Evolutionary conservation across 441 rosid species (phyloP).

Genomic region (Mallotus repandus): DNA sequence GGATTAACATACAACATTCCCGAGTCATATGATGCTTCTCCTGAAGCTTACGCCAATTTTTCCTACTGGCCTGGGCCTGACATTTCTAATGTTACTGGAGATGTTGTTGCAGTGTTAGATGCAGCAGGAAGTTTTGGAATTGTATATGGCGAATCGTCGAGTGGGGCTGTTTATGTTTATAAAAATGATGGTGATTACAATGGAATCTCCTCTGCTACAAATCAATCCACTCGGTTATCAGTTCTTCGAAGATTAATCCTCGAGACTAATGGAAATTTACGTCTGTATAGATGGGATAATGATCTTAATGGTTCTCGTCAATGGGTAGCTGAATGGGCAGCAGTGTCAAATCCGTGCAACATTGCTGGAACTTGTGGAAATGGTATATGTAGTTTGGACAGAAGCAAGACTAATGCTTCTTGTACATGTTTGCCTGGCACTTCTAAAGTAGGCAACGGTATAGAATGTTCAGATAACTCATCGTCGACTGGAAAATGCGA

Average conservation of each 20-base stretch:
- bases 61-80: conserved; percentile 90
- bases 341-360: conserved; percentile 82
- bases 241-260: conserved; percentile 64
- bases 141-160: conserved; percentile 69
- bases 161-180: conserved; percentile 75
- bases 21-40: conserved; percentile 27
- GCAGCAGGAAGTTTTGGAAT: conserved; percentile 85
- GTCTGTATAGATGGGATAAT: conserved; percentile 80
- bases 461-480: conserved; percentile 44
- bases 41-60: conserved; percentile 47
- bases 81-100: conserved; percentile 81
- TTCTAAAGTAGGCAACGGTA: conserved; percentile 35
- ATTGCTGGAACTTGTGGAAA: conserved; percentile 86
- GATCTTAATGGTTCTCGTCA: conserved; percentile 72
- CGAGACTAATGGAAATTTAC: conserved; percentile 72
- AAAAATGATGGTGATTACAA: conserved; percentile 57
- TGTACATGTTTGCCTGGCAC: conserved; percentile 78
- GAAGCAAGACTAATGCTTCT: conserved; percentile 69
- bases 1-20: conserved; percentile 76
- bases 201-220: conserved; percentile 40
- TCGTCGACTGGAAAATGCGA: conserved; percentile 46
- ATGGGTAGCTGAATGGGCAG: conserved; percentile 94
- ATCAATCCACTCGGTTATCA: conserved; percentile 34
- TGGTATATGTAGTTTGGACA: conserved; percentile 67
- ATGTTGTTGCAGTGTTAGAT: conserved; percentile 65